phyloP scores from a whole-genome alignment of 2,329 filamentous ascomycete genomes.

The Sporothrix schenckii region DNA sequence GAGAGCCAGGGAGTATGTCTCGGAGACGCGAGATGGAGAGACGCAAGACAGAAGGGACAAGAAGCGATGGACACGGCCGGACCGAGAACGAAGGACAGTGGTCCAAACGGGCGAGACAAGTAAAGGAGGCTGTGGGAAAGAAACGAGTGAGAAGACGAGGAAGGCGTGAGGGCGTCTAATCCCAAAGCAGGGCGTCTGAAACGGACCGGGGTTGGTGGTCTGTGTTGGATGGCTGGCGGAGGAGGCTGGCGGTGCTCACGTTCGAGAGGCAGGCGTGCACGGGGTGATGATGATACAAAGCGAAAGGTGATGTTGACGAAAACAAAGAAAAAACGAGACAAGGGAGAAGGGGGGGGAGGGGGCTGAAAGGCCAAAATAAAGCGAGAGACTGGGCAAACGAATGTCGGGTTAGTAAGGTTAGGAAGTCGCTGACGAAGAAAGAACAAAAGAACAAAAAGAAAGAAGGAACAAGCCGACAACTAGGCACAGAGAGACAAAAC shows the following conservation, averaged over 20 bases:
- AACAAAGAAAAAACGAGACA: background rate
- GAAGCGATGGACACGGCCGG: background rate
- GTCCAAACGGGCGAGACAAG: background rate
- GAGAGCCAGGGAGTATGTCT: background rate
- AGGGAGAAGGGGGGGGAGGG: background rate
- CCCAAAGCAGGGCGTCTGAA: slow-evolving; percentile 27
- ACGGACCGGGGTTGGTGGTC: slow-evolving; percentile 11
- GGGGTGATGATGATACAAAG: slow-evolving; percentile 11
- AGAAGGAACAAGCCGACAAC: slow-evolving; percentile 14
- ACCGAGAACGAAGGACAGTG: slow-evolving; percentile 8
- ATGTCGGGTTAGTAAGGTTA: slow-evolving; percentile 1
- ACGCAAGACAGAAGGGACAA: background rate
- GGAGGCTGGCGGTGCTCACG: slow-evolving; percentile 21
- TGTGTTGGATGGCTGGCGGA: background rate
- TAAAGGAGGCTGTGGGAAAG: slow-evolving; percentile 17
- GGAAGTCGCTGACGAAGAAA: slow-evolving; percentile 4
- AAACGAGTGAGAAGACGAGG: background rate
- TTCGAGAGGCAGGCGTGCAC: slow-evolving; percentile 6
- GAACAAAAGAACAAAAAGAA: background rate
- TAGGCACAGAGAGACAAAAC: slow-evolving; percentile 14
- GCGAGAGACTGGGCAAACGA: slow-evolving; percentile 15
- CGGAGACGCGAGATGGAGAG: background rate
- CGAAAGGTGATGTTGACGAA: slow-evolving; percentile 3
- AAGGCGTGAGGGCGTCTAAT: slow-evolving; percentile 23
- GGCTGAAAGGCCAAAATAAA: background rate